phyloP scores from a whole-genome alignment of 768 basidiomycete species.

The Panaeolus papilionaceus region DNA sequence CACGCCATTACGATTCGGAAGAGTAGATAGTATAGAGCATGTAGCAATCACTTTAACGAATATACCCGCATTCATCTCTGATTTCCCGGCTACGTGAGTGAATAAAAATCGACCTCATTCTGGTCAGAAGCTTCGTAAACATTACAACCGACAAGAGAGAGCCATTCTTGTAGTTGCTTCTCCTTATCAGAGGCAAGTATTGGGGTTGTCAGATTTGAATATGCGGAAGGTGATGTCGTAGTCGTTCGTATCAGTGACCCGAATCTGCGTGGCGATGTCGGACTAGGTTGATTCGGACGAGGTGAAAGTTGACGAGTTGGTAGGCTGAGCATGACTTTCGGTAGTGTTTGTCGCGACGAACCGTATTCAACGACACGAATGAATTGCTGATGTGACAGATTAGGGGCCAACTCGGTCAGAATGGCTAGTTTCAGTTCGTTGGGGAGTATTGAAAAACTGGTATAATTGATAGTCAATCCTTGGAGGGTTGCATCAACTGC shows the following conservation, averaged over 20 bases:
- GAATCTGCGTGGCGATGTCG: background rate
- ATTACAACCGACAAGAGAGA: constrained; percentile 13
- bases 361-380: constrained; percentile 29
- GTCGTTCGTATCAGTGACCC: constrained; percentile 7
- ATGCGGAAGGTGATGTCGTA: background rate
- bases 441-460: constrained; percentile 22
- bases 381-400: constrained; percentile 22
- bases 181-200: background rate
- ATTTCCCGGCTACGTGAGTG: background rate
- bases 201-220: background rate
- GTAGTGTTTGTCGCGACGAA: constrained; percentile 22
- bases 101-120: background rate
- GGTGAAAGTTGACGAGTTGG: constrained; percentile 8
- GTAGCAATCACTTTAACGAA: background rate
- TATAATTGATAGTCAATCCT: background rate
- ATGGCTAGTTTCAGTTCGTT: constrained; percentile 28
- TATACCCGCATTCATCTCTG: background rate
- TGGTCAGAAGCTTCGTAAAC: constrained; percentile 5
- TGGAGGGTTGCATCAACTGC: background rate
- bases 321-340: constrained; percentile 22
- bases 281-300: constrained; percentile 3
- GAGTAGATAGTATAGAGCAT: background rate
- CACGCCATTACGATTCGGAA: background rate
- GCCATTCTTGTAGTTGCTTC: constrained; percentile 1
- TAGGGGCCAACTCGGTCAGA: constrained; percentile 24